Base-by-base conservation (phyloP, 768 basidiomycete genomes). In the Cystobasidium onofrii region DNA sequence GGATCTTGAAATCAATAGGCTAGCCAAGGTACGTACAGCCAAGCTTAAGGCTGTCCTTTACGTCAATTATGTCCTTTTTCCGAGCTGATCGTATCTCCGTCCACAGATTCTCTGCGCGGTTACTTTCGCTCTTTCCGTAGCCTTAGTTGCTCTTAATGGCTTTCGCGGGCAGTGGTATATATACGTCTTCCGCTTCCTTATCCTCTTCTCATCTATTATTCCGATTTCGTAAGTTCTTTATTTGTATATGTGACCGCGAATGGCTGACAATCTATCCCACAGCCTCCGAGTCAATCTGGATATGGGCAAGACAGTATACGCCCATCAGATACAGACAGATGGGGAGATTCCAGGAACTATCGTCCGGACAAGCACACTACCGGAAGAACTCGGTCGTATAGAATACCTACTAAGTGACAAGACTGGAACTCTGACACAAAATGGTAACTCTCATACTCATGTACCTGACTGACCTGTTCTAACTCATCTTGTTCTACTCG, bases 241-340 rank as follows among this genome's bases (percentile, higher is more conserved):
- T 31, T 27, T 43, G 33, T 55, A 33, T 20, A 25, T 13, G 29
- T 36, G 62, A n/a, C 60, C 33, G n/a, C 31, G 39, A 34, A 20
- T 29, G 2, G 43, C 41, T 63, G 10, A 61, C 25, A 3, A 27
- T 55, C 20, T 13, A 27, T 17, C 46, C 52, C 25, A 6, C 80
- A 97, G 94, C 85, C 84, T 99, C 70, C 90, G 96, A n/a, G 95
- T 99, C 66, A 99, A 99, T 78, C 85, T 99, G 66, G 96, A 99
- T 81, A 98, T 99, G 94, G 96, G 96, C 72, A 99, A 99, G 83
- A 98, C 94, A 0, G 90, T 98, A 52, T 99, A 99, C 78, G 93
- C 92, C 0, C 88, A 90, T 52, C 90, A 93, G 76, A 98, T 98
- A 72, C 92, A 94, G 89, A 88, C 87, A 64, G 96, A 98, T 82